Percentiles rank a stretch among this genome's conserved stretches.
phyloP scores from a whole-genome alignment of 2,329 filamentous ascomycete genomes.

The Sporothrix mexicana region DNA sequence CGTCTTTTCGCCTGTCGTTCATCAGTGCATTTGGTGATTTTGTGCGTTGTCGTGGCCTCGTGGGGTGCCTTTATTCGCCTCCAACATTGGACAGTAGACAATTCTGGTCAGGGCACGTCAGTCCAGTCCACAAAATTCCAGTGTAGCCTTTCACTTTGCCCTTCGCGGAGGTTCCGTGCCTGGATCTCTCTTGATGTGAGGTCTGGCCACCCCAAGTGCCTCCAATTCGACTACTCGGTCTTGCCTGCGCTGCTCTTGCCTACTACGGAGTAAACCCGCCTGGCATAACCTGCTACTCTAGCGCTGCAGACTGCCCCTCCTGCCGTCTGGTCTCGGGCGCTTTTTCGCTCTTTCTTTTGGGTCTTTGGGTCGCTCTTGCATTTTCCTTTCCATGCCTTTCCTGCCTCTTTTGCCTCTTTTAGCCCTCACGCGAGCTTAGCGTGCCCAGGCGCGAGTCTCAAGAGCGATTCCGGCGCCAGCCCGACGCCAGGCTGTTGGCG shows the following conservation, averaged over 20 bases:
- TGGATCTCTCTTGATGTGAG: neutral
- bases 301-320: neutral
- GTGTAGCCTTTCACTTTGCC: neutral
- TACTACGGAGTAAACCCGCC: neutral
- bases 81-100: too few species aligned
- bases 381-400: neutral
- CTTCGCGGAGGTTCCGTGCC: constrained; percentile 18
- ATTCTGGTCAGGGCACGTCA: neutral
- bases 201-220: too few species aligned
- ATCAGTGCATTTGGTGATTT: constrained; percentile 4
- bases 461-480: constrained; percentile 29
- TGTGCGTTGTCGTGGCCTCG: constrained; percentile 10
- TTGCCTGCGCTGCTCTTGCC: neutral
- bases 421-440: constrained; percentile 24
- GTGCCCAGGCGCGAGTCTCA: constrained; percentile 9
- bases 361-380: neutral
- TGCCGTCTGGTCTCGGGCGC: constrained; percentile 17
- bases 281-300: neutral
- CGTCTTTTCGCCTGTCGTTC: neutral
- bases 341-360: constrained; percentile 26
- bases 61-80: neutral
- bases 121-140: neutral
- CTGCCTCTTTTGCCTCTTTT: neutral
- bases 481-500: constrained; percentile 12
- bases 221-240: neutral